Conservation (phyloP, 1,284 basidiomycete species). For the Leccinum huronense region DNA sequence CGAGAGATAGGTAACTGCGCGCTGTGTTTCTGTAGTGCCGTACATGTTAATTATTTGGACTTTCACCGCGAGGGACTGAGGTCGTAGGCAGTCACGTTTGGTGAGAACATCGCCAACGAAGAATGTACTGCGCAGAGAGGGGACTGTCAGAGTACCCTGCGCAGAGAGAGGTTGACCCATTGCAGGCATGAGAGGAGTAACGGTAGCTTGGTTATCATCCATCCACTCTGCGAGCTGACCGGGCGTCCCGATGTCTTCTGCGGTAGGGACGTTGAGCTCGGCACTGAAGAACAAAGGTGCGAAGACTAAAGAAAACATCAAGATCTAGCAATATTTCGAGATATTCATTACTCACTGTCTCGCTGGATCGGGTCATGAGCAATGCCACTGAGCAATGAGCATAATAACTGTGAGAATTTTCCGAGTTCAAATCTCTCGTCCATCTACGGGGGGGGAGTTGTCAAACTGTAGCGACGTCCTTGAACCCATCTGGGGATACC, state of each 20-base stretch:
- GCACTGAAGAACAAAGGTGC: constrained; percentile 98
- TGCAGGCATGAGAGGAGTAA: constrained; percentile 98
- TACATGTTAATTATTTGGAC: constrained; percentile 99
- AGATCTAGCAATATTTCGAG: constrained; percentile 7
- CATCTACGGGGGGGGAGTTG: constrained; percentile 99
- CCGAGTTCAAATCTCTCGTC: constrained; percentile 81
- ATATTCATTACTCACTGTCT: constrained; percentile 73
- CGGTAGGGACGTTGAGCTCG: constrained; percentile 92
- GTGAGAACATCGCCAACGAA: constrained; percentile 99
- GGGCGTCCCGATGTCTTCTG: constrained; percentile 97
- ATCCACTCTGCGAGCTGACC: constrained; percentile 99
- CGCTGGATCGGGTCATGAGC: constrained; percentile 99
- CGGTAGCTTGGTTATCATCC: constrained; percentile 85
- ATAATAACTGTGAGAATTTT: constrained; percentile 76
- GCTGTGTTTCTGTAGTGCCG: constrained; percentile 98
- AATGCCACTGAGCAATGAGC: constrained; percentile 87
- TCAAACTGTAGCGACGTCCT: constrained; percentile 93
- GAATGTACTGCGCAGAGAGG: constrained; percentile 88
- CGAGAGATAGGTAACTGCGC: constrained; percentile 96
- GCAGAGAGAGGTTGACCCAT: constrained; percentile 99
- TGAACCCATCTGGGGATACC: constrained; percentile 98
- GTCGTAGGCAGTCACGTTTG: constrained; percentile 94
- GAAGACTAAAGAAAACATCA: constrained; percentile 66
- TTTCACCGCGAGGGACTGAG: constrained; percentile 92
- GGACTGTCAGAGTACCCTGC: constrained; percentile 88